phyloP scores from a whole-genome alignment of 306 rosid genomes.

The Malus orientalis region DNA sequence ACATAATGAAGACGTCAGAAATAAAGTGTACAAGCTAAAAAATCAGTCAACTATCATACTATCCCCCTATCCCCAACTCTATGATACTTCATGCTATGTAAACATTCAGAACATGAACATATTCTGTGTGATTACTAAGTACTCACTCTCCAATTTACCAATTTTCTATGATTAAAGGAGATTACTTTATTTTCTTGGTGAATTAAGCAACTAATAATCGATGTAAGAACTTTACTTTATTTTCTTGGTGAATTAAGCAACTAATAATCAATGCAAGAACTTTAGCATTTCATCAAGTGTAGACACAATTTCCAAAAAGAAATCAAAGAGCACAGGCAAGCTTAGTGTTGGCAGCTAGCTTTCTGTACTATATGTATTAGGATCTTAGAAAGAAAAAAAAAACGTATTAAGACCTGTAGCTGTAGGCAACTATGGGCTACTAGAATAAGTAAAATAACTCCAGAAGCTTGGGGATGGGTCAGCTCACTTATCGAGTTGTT shows the following conservation, averaged over 20 bases:
- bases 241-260: not conserved
- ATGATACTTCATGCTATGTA: not conserved
- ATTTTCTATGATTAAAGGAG: not conserved
- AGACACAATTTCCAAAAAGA: not conserved
- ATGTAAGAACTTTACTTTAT: not conserved
- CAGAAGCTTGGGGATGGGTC: not conserved
- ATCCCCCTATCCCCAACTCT: not conserved
- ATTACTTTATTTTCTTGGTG: not conserved
- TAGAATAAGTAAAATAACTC: not conserved
- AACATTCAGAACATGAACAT: not conserved
- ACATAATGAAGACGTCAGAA: not conserved
- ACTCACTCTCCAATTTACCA: not conserved
- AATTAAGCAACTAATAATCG: not conserved
- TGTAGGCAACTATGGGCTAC: not conserved
- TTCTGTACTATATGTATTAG: not conserved
- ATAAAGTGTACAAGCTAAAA: slow-evolving; percentile 9
- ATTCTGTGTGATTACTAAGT: not conserved
- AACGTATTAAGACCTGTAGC: not conserved
- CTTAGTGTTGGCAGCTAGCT: not conserved
- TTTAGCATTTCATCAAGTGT: not conserved
- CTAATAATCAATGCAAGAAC: not conserved
- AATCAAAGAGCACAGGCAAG: not conserved
- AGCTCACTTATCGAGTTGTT: not conserved
- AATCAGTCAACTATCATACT: not conserved
- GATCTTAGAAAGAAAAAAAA: too few species aligned